A percentile compares a stretch with the other conserved stretches of the same genome.
These are phyloP conservation scores for Blastobotrys capitulatus DNA, from an alignment of 1,139 yeast species.

Conservation along the genomic window DNA sequence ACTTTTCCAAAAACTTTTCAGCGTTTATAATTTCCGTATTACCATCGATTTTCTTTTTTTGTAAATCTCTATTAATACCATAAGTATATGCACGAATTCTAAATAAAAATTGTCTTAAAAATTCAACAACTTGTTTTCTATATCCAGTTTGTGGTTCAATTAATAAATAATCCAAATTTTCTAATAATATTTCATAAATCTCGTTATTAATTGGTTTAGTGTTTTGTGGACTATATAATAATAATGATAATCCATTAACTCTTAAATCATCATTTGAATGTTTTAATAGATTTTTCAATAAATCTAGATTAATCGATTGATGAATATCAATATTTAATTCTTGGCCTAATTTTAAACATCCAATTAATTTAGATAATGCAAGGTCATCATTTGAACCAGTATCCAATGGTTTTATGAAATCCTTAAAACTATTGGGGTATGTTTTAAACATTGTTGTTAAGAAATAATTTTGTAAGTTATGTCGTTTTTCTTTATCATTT, in stretches of 20 bases:
- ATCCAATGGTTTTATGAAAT: conserved; percentile 34
- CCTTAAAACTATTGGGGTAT: conserved; percentile 40
- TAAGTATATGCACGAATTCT: conserved; percentile 66
- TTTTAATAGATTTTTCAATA: conserved; percentile 40
- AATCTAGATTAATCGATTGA: conserved; percentile 35
- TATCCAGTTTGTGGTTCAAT: conserved; percentile 62
- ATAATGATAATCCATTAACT: conserved; percentile 52
- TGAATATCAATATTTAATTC: conserved; percentile 44
- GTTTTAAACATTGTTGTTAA: conserved; percentile 57
- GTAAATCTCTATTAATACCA: conserved; percentile 37
- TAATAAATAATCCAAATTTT: conserved; percentile 45
- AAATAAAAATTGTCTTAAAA: conserved; percentile 53
- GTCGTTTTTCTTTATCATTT: conserved; percentile 34
- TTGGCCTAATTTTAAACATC: conserved; percentile 61
- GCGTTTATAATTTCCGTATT: too few relatives aligned
- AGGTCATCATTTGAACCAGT: conserved; percentile 24
- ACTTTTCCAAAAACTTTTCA: conserved; percentile 39
- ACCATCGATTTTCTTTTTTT: conserved; percentile 31
- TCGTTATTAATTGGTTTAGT: conserved; percentile 48
- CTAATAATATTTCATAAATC: conserved; percentile 41
- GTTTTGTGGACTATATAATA: conserved; percentile 57
- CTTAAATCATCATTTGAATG: conserved; percentile 45
- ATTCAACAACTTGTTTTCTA: conserved; percentile 57
- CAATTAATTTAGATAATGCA: conserved; percentile 43
- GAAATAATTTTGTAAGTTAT: conserved; percentile 53